Conservation (phyloP, 2,329 filamentous ascomycete species). For the Corynespora cassiicola region DNA sequence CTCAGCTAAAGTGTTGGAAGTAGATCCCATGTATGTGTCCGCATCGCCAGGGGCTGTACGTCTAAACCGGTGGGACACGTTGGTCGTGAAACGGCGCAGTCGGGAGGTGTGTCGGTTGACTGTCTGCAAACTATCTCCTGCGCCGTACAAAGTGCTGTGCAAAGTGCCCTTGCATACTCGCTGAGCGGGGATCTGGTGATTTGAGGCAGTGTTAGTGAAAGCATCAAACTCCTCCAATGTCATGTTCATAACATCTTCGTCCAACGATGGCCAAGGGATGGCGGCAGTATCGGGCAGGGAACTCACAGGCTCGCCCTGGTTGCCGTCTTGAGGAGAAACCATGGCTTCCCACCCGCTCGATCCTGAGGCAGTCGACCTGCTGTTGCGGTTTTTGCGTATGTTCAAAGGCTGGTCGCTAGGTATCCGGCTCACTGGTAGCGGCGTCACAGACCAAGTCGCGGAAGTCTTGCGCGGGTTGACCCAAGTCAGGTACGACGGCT, state of each 20-base stretch:
- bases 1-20: no score
- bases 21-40: no score
- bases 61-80: no score
- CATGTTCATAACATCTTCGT: no score
- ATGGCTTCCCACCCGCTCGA: conserved; percentile 26
- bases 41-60: no score
- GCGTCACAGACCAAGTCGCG: conserved; percentile 29
- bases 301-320: conserved; percentile 15
- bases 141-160: conserved; percentile 2
- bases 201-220: conserved; percentile 1
- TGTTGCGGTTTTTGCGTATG: conserved; percentile 40
- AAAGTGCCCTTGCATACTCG: conserved; percentile 13
- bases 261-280: conserved; percentile 20
- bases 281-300: conserved; percentile 1
- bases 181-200: conserved; percentile 13
- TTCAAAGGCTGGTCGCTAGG: conserved; percentile 38
- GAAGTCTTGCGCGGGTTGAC: conserved; percentile 22
- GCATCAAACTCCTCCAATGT: neutral
- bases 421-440: conserved; percentile 35
- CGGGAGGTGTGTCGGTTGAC: conserved; percentile 26
- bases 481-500: conserved; percentile 7
- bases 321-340: conserved; percentile 19
- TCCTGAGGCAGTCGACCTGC: conserved; percentile 33
- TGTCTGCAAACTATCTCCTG: no score
- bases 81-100: conserved; percentile 24